Evolutionary conservation across 2,329 filamentous ascomycete species (phyloP), one percentile per base, ranked within the genome.

Genomic region (Ophiostoma triangulosporum): DNA sequence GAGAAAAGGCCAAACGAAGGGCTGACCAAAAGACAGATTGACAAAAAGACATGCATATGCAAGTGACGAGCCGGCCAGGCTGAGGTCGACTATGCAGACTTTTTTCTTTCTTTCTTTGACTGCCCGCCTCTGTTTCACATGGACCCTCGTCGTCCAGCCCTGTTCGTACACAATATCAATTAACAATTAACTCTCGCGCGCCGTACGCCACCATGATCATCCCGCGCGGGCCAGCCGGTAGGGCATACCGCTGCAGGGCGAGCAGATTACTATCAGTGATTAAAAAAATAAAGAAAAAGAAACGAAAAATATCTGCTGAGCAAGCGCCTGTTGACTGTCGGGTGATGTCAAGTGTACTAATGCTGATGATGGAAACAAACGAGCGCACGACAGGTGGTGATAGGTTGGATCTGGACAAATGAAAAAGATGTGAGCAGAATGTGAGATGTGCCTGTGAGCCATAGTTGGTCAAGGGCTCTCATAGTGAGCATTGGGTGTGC

Each of bases 51-150:
- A 38, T 43, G 24, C 32, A 36, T 43, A 50, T 51, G 48, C 31
- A 54, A 35, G 46, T 22, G 20, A 14, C 46, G 27, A 12, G 27
- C 46, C 15, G 36, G 35, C 12, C 35, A 38, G 32, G 52, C 52
- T 50, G 52, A 7, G 36, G 20, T 46, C 31, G 29, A 38, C 12
- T 17, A 26, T 46, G 43, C 29, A 46, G 26, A 46, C 26, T 32
- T 35, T 50, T 43, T 17, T 53, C n/a, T 36, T 45, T 53, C 46
- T 27, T 40, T 48, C 36, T 49, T n/a, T n/a, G n/a, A n/a, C n/a
- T n/a, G n/a, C n/a, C n/a, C n/a, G n/a, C n/a, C n/a, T n/a, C n/a
- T n/a, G n/a, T n/a, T n/a, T n/a, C n/a, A n/a, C n/a, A n/a, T n/a
- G n/a, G n/a, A 43, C 20, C 38, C 38, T 43, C 38, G 38, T 24